Conservation (phyloP, 345 rosid species). For the Gossypium ekmanianum region DNA sequence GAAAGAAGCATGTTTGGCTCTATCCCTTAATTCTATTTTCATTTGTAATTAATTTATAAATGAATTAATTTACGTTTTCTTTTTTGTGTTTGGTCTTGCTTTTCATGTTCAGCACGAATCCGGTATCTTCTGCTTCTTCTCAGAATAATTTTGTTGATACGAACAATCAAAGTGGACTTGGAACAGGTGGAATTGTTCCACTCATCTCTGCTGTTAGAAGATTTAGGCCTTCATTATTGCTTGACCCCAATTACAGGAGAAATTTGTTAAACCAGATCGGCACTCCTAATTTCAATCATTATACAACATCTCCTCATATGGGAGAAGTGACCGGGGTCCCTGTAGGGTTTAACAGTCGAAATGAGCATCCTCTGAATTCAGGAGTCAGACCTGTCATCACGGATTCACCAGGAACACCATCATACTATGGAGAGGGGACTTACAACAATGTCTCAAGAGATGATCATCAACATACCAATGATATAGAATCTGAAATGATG, state of each 20-base stretch:
- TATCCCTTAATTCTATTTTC: constrained; percentile 6
- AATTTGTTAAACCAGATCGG: constrained; percentile 49
- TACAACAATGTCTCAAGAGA: constrained; percentile 32
- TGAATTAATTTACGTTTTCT: neutral
- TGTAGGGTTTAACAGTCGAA: constrained; percentile 26
- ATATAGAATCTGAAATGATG: constrained; percentile 70
- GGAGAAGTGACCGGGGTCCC: constrained; percentile 39
- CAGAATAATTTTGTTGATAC: constrained; percentile 26
- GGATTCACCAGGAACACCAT: constrained; percentile 28
- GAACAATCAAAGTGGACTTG: constrained; percentile 32
- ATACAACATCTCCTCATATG: constrained; percentile 25
- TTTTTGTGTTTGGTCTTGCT: neutral
- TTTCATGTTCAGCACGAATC: constrained; percentile 37
- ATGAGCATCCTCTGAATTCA: constrained; percentile 37
- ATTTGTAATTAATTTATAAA: neutral
- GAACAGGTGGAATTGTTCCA: constrained; percentile 42
- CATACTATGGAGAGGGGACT: constrained; percentile 27
- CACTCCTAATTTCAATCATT: constrained; percentile 34
- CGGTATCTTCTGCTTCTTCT: constrained; percentile 32
- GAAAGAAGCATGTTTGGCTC: constrained; percentile 45
- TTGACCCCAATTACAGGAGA: constrained; percentile 72
- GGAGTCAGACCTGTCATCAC: constrained; percentile 32
- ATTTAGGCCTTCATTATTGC: constrained; percentile 69
- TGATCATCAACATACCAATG: constrained; percentile 27
- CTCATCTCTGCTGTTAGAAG: constrained; percentile 60